A percentile compares a stretch with the other conserved stretches of the same genome.
These are phyloP conservation scores for Cladosporium phlei DNA, from an alignment of 2,329 filamentous ascomycete species.

Conservation along the genomic window DNA sequence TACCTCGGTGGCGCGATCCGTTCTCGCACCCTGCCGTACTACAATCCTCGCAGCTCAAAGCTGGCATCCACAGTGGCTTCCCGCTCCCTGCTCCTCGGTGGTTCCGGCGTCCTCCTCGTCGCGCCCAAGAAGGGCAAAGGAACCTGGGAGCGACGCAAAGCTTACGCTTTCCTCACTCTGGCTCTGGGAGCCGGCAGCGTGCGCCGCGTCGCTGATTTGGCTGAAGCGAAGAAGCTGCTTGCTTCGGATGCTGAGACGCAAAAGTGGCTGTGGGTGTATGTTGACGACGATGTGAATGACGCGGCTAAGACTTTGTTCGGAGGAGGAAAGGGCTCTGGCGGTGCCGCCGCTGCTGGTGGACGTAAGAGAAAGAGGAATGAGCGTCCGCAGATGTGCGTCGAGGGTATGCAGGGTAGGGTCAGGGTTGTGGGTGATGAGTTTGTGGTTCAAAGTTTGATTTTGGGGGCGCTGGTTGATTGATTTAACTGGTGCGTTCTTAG, in stretches of 20 bases:
- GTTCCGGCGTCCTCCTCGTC: conserved; percentile 71
- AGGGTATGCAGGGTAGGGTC: conserved; percentile 45
- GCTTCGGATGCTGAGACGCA: conserved; percentile 46
- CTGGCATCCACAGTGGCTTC: conserved; percentile 54
- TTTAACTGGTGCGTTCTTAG: too few relatives aligned
- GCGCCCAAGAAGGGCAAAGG: conserved; percentile 52
- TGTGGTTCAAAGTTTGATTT: conserved; percentile 85
- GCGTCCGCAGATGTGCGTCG: conserved; percentile 13
- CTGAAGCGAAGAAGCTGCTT: conserved; percentile 60
- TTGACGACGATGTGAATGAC: conserved; percentile 59
- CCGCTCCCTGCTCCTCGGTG: conserved; percentile 31
- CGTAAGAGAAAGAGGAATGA: conserved; percentile 36
- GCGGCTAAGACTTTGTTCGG: conserved; percentile 50
- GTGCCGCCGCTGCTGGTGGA: too few relatives aligned
- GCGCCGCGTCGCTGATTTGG: conserved; percentile 59
- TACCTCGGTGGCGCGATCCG: conserved; percentile 72
- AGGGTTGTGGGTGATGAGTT: conserved; percentile 77
- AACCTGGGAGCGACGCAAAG: conserved; percentile 57
- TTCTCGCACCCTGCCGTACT: conserved; percentile 64
- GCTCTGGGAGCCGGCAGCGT: conserved; percentile 69
- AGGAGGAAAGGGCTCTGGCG: conserved; percentile 17
- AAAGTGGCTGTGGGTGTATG: conserved; percentile 72
- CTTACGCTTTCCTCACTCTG: conserved; percentile 75
- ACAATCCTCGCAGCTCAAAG: conserved; percentile 52
- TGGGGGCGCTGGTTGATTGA: conserved; percentile 68